Evolutionary conservation across 768 basidiomycete species (phyloP), one percentile per base, ranked within the genome.

Genomic region (Collybia sp.): DNA sequence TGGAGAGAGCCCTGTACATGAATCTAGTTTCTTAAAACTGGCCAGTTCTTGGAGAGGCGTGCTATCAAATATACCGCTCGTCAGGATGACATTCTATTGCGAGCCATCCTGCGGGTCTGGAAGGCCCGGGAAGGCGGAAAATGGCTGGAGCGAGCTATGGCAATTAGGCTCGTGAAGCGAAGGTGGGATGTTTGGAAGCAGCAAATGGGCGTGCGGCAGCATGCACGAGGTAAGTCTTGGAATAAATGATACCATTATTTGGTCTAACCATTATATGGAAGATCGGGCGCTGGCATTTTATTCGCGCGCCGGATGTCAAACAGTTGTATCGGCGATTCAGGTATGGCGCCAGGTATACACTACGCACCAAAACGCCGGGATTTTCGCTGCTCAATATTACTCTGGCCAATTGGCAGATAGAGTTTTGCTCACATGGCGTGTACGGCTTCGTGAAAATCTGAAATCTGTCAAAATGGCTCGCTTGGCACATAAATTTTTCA

Each of bases 61-160:
- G 85, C 79, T 10, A 61, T 67, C 47, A 85, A 79, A 46, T 75
- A 82, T 55, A 45, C 79, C 11, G 66, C 67, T 39, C 70, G 80
- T 37, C 82, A 79, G 55, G 79, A 87, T 45, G 69, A 68, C 44
- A 66, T 82, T 12, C 69, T 85, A 16, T 48, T 86, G 25, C 73
- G 75, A 38, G 84, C 80, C 20, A 66, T 83, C 39, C 62, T 72
- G 54, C 70, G 80, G 40, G 75, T 86, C 3, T 85, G 85, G 85
- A 83, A 76, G 53, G 81, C 85, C 16, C 76, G 75, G 33, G 83
- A 84, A 54, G 76, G 81, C 8, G 82, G 81, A 25, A 68, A 62
- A 42, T 67, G 81, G 20, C 67, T 88, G 10, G 77, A 77, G 46
- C 71, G 75, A 39, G 76, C 82, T 31, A 73, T 68, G 43, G 60